Evolutionary conservation across 2,329 filamentous ascomycete species (phyloP), one percentile per base, ranked within the genome.

Genomic region (Epichloe typhina): DNA sequence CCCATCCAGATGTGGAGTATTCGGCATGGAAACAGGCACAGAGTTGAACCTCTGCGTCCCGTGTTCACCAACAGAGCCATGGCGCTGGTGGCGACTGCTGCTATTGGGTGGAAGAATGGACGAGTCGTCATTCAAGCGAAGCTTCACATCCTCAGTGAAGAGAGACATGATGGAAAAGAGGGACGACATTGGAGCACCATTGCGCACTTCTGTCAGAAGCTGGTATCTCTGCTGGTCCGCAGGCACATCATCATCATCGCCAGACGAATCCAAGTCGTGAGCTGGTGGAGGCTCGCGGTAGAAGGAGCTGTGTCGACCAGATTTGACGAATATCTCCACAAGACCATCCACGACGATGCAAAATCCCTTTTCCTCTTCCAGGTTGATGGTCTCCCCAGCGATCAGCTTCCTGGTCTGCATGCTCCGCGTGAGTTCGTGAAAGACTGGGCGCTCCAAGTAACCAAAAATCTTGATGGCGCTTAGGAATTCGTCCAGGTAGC

Each of bases 391-490:
- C 68, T 98, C 93, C 33, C 93, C 93, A 5, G 93, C 91, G 61
- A 97, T 94, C 47, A 98, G 75, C 68, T 96, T 96, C 59, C 88
- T 78, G 19, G 94, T 98, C 71, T 98, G 93, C 93, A 98, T 98
- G 53, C 90, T 96, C 53, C 93, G 77, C 0, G 93, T 98, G 59
- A 98, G 78, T 68, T 98, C 93, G 62, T 98, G 94, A 62, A 98
- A 98, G 41, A 98, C 93, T 0, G 93, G 89, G 26, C 93, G 82
- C 65, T 98, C 93, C 42, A 98, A 73, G 63, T 97, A 98, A 8
- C 93, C 93, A 69, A 98, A 98, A 52, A 98, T 93, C 68, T 97
- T 98, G 72, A 98, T 98, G 33, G 94, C 93, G 64, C 90, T 97
- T 21, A 98, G 73, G 60, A 98, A 98, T 66, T 98, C 94, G 67